Evolutionary conservation across 1,284 basidiomycete species (phyloP), one percentile per base, ranked within the genome.

Genomic region (Chondrostereum purpureum): DNA sequence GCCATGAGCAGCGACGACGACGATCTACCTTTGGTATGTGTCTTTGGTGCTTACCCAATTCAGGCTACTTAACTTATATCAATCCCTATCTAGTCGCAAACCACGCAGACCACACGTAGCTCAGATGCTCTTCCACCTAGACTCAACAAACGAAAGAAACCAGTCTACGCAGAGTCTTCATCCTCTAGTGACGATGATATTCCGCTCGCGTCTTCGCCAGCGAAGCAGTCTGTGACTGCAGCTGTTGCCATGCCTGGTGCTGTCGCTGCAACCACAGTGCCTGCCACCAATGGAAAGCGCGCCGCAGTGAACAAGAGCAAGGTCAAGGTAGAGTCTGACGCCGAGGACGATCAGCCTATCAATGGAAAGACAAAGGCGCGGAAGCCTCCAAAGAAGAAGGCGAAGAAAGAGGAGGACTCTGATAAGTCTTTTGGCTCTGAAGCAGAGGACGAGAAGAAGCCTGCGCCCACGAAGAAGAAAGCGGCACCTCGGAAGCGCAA

Each of bases 171-270:
- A 14, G 72, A 74, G 12, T 69, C 62, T 24, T 78, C 77, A 34
- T 69, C 62, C 24, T 78, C 77, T 34, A 83, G 79, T 54, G 83
- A 83, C n/a, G 82, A 85, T 52, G 83, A 87, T 50, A 68, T 66
- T 19, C 83, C 83, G 36, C 73, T 88, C 38, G 83, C 83, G 40
- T 83, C 81, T 33, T 83, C 83, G 20, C 81, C 82, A 16, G 68
- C 65, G 8, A 86, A 84, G 63, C 67, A 65, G 46, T 49, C 59
- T 27, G 64, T 63, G 50, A 64, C 72, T 21, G 62, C 66, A 42
- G 63, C 69, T 8, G 61, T 67, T 14, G 58, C 65, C 22, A 71
- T 68, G 64, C 68, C 69, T 20, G 70, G 73, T 35, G 66, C 66
- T 34, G 57, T 62, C 39, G 60, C 61, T 43, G 63, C 68, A 13